Evolutionary conservation across 2,329 filamentous ascomycete genomes (phyloP), one percentile per base, ranked within the genome.

Genomic region (Stemphylium vesicarium): DNA sequence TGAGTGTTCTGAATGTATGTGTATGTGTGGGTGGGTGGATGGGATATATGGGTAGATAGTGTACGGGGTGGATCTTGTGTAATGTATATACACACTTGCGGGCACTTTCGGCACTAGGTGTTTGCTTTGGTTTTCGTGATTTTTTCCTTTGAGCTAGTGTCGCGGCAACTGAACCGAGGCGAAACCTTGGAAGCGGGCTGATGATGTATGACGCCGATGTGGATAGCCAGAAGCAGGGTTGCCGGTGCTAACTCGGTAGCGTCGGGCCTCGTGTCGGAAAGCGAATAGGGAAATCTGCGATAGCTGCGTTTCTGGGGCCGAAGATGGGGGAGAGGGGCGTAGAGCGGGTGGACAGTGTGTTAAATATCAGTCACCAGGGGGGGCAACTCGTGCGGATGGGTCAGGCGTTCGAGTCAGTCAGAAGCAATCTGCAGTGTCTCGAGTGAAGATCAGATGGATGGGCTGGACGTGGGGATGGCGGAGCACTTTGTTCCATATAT

Each of bases 401-500:
- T 71, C 68, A 73, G 71, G 66, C 66, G 70, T 66, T 57, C 57
- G 68, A 67, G 68, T 71, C 71, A 75, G 70, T 68, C 70, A 71
- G 68, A 70, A 71, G 70, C 65, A 68, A 69, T 56, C 58, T 62
- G 51, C 38, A 31, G 59, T 65, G 71, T 71, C 69, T 70, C 63
- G 37, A 68, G 64, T 56, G 60, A 47, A 63, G 63, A 69, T 72
- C 70, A 73, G 56, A 61, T 49, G 48, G 29, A 50, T 70, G 65
- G 50, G 50, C 66, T 66, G 60, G 61, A 53, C 61, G 68, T 70
- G 68, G 63, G 68, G 68, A 69, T 62, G 22, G 22, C 60, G 60
- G 55, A 57, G 52, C 38, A 58, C 60, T 64, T 29, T 22, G 38
- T 55, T 65, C 61, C 68, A 61, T 73, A 72, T 73, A 72, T 70